Percentiles rank a stretch among this genome's conserved stretches.
Conservation (phyloP, 2,329 filamentous ascomycete species). For the Alternaria dauci region DNA sequence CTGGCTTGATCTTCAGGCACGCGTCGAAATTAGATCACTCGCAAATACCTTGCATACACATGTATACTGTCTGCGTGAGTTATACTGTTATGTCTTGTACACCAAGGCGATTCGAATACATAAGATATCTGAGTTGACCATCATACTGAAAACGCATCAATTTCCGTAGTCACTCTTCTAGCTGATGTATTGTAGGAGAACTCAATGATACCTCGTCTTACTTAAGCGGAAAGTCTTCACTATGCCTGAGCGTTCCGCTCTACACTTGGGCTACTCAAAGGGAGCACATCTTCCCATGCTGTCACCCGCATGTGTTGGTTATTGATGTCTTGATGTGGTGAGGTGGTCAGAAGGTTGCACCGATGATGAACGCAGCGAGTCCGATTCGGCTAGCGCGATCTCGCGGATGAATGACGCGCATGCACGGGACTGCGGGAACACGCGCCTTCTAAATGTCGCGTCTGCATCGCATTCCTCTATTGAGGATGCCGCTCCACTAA, state of each 20-base stretch:
- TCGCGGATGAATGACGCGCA: slow-evolving; percentile 44
- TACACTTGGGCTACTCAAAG: background rate
- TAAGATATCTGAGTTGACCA: too few relatives aligned
- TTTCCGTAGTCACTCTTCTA: background rate
- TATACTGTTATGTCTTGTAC: background rate
- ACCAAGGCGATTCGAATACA: background rate
- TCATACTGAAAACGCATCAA: background rate
- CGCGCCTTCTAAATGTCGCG: slow-evolving; percentile 30
- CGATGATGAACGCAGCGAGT: background rate
- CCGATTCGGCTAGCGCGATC: slow-evolving; percentile 28
- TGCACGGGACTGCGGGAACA: slow-evolving; percentile 45
- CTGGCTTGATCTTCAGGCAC: slow-evolving; percentile 8
- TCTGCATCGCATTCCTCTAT: slow-evolving; percentile 8
- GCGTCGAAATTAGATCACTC: background rate
- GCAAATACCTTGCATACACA: background rate
- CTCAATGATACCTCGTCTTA: background rate
- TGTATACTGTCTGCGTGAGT: background rate
- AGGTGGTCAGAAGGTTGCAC: background rate
- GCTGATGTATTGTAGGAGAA: background rate
- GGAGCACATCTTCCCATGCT: too few relatives aligned
- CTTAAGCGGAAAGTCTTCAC: background rate
- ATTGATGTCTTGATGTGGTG: background rate
- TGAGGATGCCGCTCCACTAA: background rate
- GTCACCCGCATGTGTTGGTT: background rate
- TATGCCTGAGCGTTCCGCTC: background rate